These are phyloP conservation scores for Coniochaeta hoffmannii DNA, from an alignment of 2,329 filamentous ascomycete genomes.

Conservation along the genomic window DNA sequence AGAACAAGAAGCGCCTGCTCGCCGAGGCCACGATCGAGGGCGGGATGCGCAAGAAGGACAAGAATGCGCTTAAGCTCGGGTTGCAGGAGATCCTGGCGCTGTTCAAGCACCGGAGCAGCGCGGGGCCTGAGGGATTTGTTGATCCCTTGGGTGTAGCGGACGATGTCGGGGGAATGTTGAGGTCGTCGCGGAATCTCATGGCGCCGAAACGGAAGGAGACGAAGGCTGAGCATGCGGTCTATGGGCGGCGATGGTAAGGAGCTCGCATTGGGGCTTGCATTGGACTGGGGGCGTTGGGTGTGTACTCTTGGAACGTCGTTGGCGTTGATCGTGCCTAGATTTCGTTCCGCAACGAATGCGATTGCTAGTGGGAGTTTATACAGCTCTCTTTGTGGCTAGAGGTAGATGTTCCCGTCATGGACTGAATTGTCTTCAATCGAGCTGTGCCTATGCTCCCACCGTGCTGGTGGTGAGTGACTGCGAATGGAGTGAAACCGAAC, in stretches of 20 bases:
- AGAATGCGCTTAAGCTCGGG: conserved; percentile 64
- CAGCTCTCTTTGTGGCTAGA: neutral
- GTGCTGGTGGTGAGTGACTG: neutral
- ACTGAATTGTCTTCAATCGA: neutral
- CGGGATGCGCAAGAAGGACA: conserved; percentile 58
- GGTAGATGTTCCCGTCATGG: neutral
- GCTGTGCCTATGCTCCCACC: neutral
- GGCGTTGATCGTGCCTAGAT: too few species aligned
- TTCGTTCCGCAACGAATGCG: neutral
- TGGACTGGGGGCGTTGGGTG: neutral
- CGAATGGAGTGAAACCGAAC: neutral
- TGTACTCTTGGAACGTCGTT: too few species aligned
- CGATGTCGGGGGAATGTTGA: conserved; percentile 13
- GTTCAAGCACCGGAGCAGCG: conserved; percentile 51
- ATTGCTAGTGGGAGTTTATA: neutral
- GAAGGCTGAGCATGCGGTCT: conserved; percentile 19
- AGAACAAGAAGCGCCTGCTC: conserved; percentile 86
- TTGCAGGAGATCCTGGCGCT: conserved; percentile 91
- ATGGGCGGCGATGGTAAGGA: conserved; percentile 32
- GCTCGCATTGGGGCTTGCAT: neutral
- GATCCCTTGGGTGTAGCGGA: conserved; percentile 13
- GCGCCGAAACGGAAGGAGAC: conserved; percentile 23
- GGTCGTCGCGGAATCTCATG: conserved; percentile 17
- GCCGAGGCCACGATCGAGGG: conserved; percentile 89
- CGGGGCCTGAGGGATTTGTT: conserved; percentile 32